Conservation (phyloP, 208 protist species). For the Zelonia costaricensis region DNA sequence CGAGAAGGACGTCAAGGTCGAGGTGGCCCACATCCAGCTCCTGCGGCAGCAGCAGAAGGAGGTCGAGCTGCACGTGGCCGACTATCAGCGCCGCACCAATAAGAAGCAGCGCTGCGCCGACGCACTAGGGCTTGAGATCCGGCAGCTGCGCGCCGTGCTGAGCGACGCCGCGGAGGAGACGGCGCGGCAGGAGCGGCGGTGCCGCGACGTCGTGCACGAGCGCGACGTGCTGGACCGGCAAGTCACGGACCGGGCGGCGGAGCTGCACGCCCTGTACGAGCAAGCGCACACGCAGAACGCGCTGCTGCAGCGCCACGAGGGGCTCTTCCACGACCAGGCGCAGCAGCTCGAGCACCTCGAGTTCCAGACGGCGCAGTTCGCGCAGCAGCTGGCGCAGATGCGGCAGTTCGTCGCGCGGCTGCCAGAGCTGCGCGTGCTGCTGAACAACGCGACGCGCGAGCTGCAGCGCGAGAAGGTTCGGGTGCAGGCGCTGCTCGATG, state of each 20-base stretch:
- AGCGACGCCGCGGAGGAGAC: slow-evolving; percentile 87
- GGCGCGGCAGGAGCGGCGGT: slow-evolving; percentile 90
- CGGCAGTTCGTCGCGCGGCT: slow-evolving; percentile 47
- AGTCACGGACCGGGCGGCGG: slow-evolving; percentile 94
- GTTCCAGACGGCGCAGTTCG: slow-evolving; percentile 49
- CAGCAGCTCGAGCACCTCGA: slow-evolving; percentile 65
- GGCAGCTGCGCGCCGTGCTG: slow-evolving; percentile 93
- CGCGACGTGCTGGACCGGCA: slow-evolving; percentile 93
- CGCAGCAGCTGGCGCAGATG: slow-evolving; percentile 53
- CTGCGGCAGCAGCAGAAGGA: slow-evolving; percentile 57
- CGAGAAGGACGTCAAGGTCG: slow-evolving; percentile 48
- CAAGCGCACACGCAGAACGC: slow-evolving; percentile 96
- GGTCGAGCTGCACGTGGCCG: slow-evolving; percentile 45
- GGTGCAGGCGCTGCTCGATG: slow-evolving; percentile 92
- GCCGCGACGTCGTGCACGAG: slow-evolving; percentile 93
- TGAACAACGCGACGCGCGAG: slow-evolving; percentile 71
- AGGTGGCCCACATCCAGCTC: slow-evolving; percentile 45
- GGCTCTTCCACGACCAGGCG: slow-evolving; percentile 90
- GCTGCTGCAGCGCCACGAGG: slow-evolving; percentile 93
- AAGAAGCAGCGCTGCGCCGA: slow-evolving; percentile 45
- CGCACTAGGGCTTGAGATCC: slow-evolving; percentile 74
- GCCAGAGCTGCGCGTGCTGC: slow-evolving; percentile 58
- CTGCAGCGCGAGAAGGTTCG: slow-evolving; percentile 76
- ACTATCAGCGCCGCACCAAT: slow-evolving; percentile 35
- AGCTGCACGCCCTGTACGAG: slow-evolving; percentile 96